phyloP scores from a whole-genome alignment of 2,329 filamentous ascomycete species.

The Trichoderma aggressivum region DNA sequence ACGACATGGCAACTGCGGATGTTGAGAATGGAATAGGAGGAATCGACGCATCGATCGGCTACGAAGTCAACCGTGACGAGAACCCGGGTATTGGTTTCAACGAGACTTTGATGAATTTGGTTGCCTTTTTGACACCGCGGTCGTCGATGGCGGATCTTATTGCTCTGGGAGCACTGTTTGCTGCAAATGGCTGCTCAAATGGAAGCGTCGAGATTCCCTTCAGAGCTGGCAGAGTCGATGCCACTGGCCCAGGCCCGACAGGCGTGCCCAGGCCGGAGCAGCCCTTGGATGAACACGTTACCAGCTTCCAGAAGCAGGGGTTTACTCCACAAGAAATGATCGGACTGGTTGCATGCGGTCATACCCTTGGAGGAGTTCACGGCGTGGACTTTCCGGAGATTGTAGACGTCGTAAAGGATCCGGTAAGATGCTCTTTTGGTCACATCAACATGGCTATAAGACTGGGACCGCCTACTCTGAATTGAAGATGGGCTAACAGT shows the following conservation, averaged over 20 bases:
- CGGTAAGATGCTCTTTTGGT: background rate
- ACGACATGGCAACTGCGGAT: conserved; percentile 31
- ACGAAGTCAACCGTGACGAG: conserved; percentile 29
- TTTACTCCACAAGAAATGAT: conserved; percentile 28
- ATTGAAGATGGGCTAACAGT: background rate
- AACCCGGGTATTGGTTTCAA: conserved; percentile 32
- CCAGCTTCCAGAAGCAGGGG: conserved; percentile 21
- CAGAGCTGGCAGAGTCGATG: conserved; percentile 16
- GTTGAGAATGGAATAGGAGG: conserved; percentile 28
- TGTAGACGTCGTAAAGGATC: conserved; percentile 18
- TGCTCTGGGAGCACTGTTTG: conserved; percentile 23
- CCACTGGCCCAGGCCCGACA: conserved; percentile 16
- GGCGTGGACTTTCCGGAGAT: conserved; percentile 27
- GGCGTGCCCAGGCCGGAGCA: conserved; percentile 21
- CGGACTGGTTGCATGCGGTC: conserved; percentile 27
- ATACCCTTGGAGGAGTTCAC: conserved; percentile 28
- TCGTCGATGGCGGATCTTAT: conserved; percentile 27
- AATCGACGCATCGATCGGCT: conserved; percentile 33
- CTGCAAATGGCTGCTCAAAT: conserved; percentile 12
- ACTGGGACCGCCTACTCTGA: too few relatives aligned
- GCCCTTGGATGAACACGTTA: conserved; percentile 13
- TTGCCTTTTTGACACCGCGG: conserved; percentile 22
- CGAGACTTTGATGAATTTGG: conserved; percentile 30
- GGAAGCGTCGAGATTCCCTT: conserved; percentile 7
- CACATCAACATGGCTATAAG: background rate